Base-by-base conservation (phyloP, 306 rosid genomes). In the Styphnolobium japonicum region DNA sequence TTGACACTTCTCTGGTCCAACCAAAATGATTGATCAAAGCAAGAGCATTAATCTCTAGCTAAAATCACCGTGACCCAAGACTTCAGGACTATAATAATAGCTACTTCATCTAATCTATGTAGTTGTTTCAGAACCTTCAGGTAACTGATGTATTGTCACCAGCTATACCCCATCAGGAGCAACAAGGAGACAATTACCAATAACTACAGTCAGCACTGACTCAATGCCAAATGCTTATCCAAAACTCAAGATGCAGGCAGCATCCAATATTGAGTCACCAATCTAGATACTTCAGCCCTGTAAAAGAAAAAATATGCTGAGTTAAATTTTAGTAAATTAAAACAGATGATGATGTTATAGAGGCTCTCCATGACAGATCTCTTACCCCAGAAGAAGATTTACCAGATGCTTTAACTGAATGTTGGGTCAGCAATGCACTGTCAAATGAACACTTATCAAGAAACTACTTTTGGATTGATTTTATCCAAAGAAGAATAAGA, bases 361-460 rank as follows among this genome's bases (percentile, higher is more conserved):
- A 64, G 48, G 31, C 33, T 25, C 34, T 48, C n/a, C 34, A 55
- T n/a, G 34, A 46, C 27, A 67, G 61, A 21, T 53, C n/a, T 23
- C 80, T 46, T 87, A 91, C 95, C 98, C 90, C 89, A 62, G 87
- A 82, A 78, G 89, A 86, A 29, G 85, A 79, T 82, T 84, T 79
- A 69, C 77, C 90, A 72, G 89, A 87, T 77, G 74, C 64, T 76
- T 78, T 83, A 23, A 84, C 88, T 27, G 89, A 90, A 90, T 82
- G 86, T 69, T 85, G 91, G 89, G 84, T 90, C 93, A 90, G 89
- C 89, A 91, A 91, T 86, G 94, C 93, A 73, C 91, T 91, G 86
- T 34, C 77, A 53, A 73, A 56, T 74, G 64, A 78, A 45, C 39
- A 75, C 37, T 75, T 43, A 42, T 86, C 68, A 83, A 34, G 48